Conservation (phyloP, 2,329 filamentous ascomycete species). For the Beauveria sp. region DNA sequence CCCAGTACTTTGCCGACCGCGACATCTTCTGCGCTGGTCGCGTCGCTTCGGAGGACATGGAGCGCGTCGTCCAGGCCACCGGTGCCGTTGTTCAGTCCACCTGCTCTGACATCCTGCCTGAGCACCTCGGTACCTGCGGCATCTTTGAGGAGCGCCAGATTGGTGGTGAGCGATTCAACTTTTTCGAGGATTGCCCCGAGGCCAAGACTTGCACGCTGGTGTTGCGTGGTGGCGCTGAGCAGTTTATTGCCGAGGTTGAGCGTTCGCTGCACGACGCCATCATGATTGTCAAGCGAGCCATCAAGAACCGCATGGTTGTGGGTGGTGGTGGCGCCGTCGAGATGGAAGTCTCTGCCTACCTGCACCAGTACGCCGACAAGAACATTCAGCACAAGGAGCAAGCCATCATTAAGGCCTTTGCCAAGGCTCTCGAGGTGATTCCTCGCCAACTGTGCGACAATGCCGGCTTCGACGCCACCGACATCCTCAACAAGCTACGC, state of each 20-base stretch:
- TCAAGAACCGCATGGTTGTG: constrained; percentile 90
- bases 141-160: constrained; percentile 94
- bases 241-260: constrained; percentile 98
- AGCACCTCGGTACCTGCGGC: constrained; percentile 87
- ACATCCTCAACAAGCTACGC: constrained; percentile 91
- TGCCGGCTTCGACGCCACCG: constrained; percentile 94
- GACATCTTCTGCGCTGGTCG: constrained; percentile 98
- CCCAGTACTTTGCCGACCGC: constrained; percentile 95
- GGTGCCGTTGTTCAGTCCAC: constrained; percentile 90
- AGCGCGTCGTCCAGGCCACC: constrained; percentile 90
- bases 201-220: constrained; percentile 97
- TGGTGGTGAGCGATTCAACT: constrained; percentile 94
- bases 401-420: constrained; percentile 94
- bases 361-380: constrained; percentile 87
- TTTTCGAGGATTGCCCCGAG: constrained; percentile 92
- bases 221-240: constrained; percentile 90
- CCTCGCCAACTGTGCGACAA: constrained; percentile 97
- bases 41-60: constrained; percentile 85
- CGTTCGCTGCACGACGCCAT: constrained; percentile 97
- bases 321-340: constrained; percentile 90
- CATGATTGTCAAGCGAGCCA: constrained; percentile 98
- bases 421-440: constrained; percentile 93
- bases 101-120: constrained; percentile 84
- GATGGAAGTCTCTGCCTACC: constrained; percentile 93
- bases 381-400: constrained; percentile 94